Base-by-base conservation (phyloP, 106 monocot genomes). In the Dendrobium huoshanense region DNA sequence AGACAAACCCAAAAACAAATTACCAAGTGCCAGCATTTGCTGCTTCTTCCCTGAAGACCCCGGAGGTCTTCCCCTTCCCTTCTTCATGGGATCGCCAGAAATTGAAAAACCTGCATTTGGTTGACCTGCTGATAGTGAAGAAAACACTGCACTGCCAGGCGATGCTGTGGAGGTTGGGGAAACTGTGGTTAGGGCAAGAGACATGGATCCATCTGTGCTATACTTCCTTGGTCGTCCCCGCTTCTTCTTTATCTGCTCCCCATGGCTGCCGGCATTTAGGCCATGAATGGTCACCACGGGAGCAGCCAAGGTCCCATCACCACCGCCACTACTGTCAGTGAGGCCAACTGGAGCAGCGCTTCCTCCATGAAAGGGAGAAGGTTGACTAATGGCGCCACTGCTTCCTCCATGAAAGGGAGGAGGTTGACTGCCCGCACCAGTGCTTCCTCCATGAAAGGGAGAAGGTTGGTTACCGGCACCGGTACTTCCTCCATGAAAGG, bases 171-270 rank as follows among this genome's bases (percentile, higher is more conserved):
- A 72, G 19, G 86, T 51, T 43, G 86, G 47, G 27, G 88, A 80
- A 45, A 64, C 70, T 4, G 88, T 83, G 55, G 54, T 67, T 45
- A 88, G 75, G 1, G 77, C 84, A 51, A 89, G 87, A 19, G 95
- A 78, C 92, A 92, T 94, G 73, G 86, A 45, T 10, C 96, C 94
- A 73, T 94, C 94, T 0, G 96, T 83, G 40, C 94, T 94, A 76
- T 76, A 97, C 79, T 97, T 97, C 84, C 96, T 90, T 59, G 96
- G 96, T 64, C 96, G 84, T 37, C 96, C 96, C 17, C 96, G 87
- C 85, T 97, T 97, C 77, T 87, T 82, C 73, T 91, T 97, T 25
- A 87, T 18, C n/a, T 85, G 82, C 49, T 92, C 91, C 6, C 87
- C 87, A 61, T 61, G 61, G 73, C 82, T 81, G 77, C 76, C 87